Base-by-base conservation (phyloP, 2,329 filamentous ascomycete species). In the Trichoderma endophyticum region DNA sequence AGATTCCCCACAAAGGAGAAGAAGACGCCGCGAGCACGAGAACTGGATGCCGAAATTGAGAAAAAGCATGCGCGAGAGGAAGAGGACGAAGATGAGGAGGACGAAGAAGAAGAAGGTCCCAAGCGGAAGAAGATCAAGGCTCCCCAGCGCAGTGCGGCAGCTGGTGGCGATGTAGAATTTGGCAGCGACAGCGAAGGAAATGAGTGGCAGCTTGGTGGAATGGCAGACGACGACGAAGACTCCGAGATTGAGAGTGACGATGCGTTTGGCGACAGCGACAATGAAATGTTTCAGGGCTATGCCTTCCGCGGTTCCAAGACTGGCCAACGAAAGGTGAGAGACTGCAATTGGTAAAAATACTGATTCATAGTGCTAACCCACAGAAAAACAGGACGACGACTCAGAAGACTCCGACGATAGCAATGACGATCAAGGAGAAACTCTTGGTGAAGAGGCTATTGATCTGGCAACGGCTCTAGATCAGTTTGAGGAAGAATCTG, bases 171-270 rank as follows among this genome's bases (percentile, higher is more conserved):
- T 57, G 85, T 89, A 18, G 92, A 95, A 72, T 90, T 91, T 74
- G 93, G 93, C 11, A 95, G 91, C 76, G 95, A 97, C 78, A 93
- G 92, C 73, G 93, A 95, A 73, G 94, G 94, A 26, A 93, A 97
- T 77, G 90, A 93, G 78, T 97, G 94, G 94, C 91, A 87, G 64
- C 85, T 97, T 65, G 94, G 95, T 30, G 85, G 82, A 12, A 73
- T 89, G 6, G 85, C 84, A 26, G 84, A 83, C 18, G 86, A 87
- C 36, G 88, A 90, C 48, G 86, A 90, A 24, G 89, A 91, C 75
- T 90, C 88, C 6, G 89, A 90, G 73, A 87, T 90, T 68, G 89
- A 91, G 75, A 89, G 87, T 76, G 89, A 91, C 79, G 93, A 97
- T 77, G 95, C 95, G 2, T 94, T 97, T 85, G 93, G 94, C 4